Percentiles rank a stretch among this genome's conserved stretches.
Conservation (phyloP, 2,329 filamentous ascomycete species). For the Parascedosporium putredinis region DNA sequence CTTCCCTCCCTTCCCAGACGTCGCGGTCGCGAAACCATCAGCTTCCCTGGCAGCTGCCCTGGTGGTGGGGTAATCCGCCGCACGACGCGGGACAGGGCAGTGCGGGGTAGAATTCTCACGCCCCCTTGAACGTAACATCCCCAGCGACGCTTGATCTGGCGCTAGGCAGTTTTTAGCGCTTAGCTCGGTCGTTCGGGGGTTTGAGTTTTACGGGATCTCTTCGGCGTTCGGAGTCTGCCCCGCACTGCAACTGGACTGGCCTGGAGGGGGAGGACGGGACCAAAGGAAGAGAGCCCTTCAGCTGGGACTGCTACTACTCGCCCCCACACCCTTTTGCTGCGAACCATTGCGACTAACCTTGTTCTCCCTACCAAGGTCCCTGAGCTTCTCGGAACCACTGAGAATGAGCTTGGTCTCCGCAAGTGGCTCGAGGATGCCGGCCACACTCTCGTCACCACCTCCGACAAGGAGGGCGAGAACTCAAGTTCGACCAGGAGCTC, state of each 20-base stretch:
- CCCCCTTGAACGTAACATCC: neutral
- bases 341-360: constrained; percentile 2
- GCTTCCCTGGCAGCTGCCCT: neutral
- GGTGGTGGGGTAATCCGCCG: neutral
- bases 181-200: neutral
- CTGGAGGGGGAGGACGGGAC: neutral
- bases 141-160: neutral
- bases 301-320: no score
- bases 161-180: constrained; percentile 1
- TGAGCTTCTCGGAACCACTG: constrained; percentile 81
- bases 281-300: no score
- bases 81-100: neutral
- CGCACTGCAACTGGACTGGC: neutral
- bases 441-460: constrained; percentile 93
- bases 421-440: constrained; percentile 97
- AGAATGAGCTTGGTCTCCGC: constrained; percentile 95
- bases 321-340: no score
- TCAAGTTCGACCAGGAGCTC: constrained; percentile 89
- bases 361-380: constrained; percentile 44
- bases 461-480: constrained; percentile 90
- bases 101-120: neutral
- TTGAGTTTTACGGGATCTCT: neutral
- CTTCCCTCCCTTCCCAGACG: no score
- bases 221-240: constrained; percentile 3
- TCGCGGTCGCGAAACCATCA: neutral